phyloP scores from a whole-genome alignment of 768 basidiomycete species.

The Floccularia luteovirens region DNA sequence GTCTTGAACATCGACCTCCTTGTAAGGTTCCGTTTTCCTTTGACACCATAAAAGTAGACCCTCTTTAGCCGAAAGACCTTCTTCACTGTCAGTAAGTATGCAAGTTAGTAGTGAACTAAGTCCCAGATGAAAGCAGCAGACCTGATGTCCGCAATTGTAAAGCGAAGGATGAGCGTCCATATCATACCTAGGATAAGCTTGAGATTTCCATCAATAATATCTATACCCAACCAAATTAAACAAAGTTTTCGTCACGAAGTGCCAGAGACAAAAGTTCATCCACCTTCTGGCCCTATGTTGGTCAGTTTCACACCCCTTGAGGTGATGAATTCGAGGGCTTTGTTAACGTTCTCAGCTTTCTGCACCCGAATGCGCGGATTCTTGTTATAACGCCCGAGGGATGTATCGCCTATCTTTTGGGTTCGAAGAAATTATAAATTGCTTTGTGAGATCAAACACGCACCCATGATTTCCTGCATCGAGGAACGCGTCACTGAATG shows the following conservation, averaged over 20 bases:
- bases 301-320: slow-evolving; percentile 92
- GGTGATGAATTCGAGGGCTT: slow-evolving; percentile 92
- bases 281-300: slow-evolving; percentile 96
- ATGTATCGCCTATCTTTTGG: slow-evolving; percentile 60
- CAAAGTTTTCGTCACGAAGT: slow-evolving; percentile 4
- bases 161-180: slow-evolving; percentile 95
- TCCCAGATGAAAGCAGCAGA: slow-evolving; percentile 24
- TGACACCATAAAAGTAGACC: slow-evolving; percentile 98
- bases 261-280: background rate
- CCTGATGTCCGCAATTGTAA: slow-evolving; percentile 98
- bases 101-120: slow-evolving; percentile 1
- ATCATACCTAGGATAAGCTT: slow-evolving; percentile 99
- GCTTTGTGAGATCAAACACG: slow-evolving; percentile 7
- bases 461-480: slow-evolving; percentile 93
- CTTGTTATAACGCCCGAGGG: slow-evolving; percentile 92
- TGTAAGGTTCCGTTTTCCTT: slow-evolving; percentile 87
- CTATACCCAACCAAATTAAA: slow-evolving; percentile 27
- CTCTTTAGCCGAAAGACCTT: slow-evolving; percentile 97
- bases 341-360: slow-evolving; percentile 97
- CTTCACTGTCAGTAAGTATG: slow-evolving; percentile 54
- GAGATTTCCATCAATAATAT: slow-evolving; percentile 97
- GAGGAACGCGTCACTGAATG: slow-evolving; percentile 4
- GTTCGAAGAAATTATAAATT: slow-evolving; percentile 1
- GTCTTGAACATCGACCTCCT: slow-evolving; percentile 89
- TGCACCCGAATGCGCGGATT: slow-evolving; percentile 89